Percentiles rank a stretch among this genome's conserved stretches.
Conservation (phyloP, 805 yeast species). For the Zygoascus tannicola region DNA sequence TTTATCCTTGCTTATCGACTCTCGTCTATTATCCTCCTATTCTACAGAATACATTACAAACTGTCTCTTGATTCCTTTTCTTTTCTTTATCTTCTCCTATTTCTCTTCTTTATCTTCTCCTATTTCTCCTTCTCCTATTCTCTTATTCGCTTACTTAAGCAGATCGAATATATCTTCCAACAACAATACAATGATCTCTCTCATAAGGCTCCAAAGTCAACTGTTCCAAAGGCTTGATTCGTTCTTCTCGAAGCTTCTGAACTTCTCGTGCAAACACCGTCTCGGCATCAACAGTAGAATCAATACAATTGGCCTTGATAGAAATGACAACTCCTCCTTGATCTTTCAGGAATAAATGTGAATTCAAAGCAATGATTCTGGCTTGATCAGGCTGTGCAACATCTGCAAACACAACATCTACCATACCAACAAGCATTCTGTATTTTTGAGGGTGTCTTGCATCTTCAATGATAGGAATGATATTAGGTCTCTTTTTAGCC, state of each 20-base stretch:
- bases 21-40: too few relatives aligned
- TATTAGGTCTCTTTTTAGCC: slow-evolving; percentile 99
- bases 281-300: slow-evolving; percentile 98
- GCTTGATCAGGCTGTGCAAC: slow-evolving; percentile 99
- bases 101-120: background rate
- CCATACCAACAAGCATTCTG: slow-evolving; percentile 99
- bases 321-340: slow-evolving; percentile 98
- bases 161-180: slow-evolving; percentile 92
- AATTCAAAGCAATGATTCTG: slow-evolving; percentile 96
- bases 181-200: slow-evolving; percentile 99
- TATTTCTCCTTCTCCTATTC: too few relatives aligned
- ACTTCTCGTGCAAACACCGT: slow-evolving; percentile 99
- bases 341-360: slow-evolving; percentile 96
- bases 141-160: slow-evolving; percentile 8
- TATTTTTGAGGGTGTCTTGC: slow-evolving; percentile 99
- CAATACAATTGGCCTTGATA: slow-evolving; percentile 99
- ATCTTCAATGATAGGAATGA: slow-evolving; percentile 97
- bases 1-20: too few relatives aligned
- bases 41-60: too few relatives aligned
- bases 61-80: background rate
- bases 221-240: slow-evolving; percentile 97
- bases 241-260: slow-evolving; percentile 96
- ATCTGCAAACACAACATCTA: slow-evolving; percentile 96
- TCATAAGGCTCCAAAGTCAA: slow-evolving; percentile 98
- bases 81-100: background rate